Conservation (phyloP, 805 yeast species). For the Saturnispora bothae region DNA sequence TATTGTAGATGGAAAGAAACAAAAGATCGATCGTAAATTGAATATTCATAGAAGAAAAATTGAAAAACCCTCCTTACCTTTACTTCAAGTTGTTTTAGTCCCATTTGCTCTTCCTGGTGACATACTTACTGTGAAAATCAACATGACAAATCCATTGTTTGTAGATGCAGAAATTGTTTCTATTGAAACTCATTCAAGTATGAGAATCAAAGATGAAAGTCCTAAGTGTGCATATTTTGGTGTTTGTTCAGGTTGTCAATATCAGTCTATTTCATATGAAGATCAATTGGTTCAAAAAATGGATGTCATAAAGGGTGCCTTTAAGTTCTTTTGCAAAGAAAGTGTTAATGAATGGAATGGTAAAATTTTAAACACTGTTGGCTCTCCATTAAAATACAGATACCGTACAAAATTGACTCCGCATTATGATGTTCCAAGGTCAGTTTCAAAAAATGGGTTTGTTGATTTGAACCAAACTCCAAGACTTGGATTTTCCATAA, state of each 20-base stretch:
- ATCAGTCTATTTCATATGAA: constrained; percentile 65
- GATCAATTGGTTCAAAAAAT: constrained; percentile 66
- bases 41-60: constrained; percentile 10
- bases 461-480: constrained; percentile 31
- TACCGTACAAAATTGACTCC: constrained; percentile 95
- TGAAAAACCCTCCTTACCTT: constrained; percentile 10
- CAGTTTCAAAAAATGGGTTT: constrained; percentile 9
- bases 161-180: constrained; percentile 63
- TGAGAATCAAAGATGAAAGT: constrained; percentile 26
- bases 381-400: constrained; percentile 64
- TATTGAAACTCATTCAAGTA: constrained; percentile 31
- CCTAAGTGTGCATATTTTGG: constrained; percentile 81
- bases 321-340: constrained; percentile 46
- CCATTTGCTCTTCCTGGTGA: constrained; percentile 92
- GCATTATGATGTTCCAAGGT: constrained; percentile 47
- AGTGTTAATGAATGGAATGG: constrained; percentile 16
- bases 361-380: constrained; percentile 34
- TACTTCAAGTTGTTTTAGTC: constrained; percentile 54
- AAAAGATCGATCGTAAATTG: constrained; percentile 6
- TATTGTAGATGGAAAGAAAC: constrained; percentile 7
- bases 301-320: constrained; percentile 73
- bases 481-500: constrained; percentile 79
- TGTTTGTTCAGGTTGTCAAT: constrained; percentile 91
- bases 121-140: constrained; percentile 53
- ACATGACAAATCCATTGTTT: constrained; percentile 65